phyloP scores from a whole-genome alignment of 495 filamentous ascomycete genomes.

The Sordaria brevicollis region DNA sequence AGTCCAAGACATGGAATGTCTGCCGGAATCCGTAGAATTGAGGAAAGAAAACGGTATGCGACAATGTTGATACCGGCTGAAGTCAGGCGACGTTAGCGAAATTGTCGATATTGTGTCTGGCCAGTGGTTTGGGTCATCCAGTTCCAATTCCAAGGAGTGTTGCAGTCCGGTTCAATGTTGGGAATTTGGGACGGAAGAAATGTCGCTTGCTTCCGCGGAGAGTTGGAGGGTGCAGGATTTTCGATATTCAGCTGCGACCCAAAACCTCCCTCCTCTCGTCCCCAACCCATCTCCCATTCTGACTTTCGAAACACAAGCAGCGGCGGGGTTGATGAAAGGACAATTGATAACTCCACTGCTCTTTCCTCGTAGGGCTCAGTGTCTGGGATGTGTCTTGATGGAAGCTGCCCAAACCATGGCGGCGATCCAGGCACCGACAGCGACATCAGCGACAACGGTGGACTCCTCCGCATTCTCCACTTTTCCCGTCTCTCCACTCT shows the following conservation, averaged over 20 bases:
- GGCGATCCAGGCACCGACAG: not conserved
- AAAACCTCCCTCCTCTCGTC: too few relatives aligned
- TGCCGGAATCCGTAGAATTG: too few relatives aligned
- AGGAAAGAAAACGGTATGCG: too few relatives aligned
- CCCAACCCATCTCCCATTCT: not conserved
- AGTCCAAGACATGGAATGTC: too few relatives aligned
- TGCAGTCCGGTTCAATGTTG: not conserved
- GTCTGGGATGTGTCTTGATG: not conserved
- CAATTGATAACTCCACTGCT: not conserved
- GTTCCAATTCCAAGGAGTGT: not conserved
- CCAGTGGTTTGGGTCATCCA: not conserved
- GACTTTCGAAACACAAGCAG: too few relatives aligned
- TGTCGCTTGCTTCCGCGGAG: not conserved
- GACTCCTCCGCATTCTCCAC: not conserved
- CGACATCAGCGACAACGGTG: not conserved
- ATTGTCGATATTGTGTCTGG: not conserved
- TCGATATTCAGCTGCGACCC: too few relatives aligned
- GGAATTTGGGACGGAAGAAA: not conserved
- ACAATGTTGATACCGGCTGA: not conserved
- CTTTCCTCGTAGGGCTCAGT: not conserved
- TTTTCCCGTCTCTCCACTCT: not conserved
- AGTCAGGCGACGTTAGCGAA: not conserved
- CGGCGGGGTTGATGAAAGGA: not conserved
- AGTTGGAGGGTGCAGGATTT: not conserved
- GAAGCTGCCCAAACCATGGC: not conserved